phyloP scores from a whole-genome alignment of 805 yeast genomes.

The Metschnikowia baotianmanensis region DNA sequence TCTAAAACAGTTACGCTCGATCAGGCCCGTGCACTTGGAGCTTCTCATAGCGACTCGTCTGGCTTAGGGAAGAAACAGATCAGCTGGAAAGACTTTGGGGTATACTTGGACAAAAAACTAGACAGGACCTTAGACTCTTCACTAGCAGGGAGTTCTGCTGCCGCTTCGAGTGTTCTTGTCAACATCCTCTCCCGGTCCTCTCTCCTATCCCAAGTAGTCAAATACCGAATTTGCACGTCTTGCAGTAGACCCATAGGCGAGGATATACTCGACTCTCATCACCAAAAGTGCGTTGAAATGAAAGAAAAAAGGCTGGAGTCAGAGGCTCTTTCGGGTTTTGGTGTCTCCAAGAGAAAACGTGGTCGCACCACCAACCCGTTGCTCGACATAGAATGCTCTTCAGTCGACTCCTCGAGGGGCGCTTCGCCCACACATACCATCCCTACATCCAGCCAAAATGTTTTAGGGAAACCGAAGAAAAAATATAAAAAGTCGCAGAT shows the following conservation, averaged over 20 bases:
- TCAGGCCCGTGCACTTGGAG: conserved; percentile 16
- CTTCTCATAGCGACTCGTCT: conserved; percentile 4
- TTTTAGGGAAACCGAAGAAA: conserved; percentile 35
- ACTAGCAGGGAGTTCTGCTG: conserved; percentile 14
- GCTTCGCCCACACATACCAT: conserved; percentile 36
- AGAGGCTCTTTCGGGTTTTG: conserved; percentile 14
- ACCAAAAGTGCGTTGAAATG: conserved; percentile 38
- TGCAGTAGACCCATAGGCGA: conserved; percentile 43
- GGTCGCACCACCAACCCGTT: conserved; percentile 26
- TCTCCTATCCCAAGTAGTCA: conserved; percentile 32
- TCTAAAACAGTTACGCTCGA: conserved; percentile 18
- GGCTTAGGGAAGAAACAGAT: conserved; percentile 18
- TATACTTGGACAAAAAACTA: conserved; percentile 39
- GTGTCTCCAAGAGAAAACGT: conserved; percentile 26
- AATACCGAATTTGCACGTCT: conserved; percentile 38
- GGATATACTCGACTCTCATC: conserved; percentile 32
- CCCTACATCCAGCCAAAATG: conserved; percentile 20
- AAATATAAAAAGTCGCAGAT: conserved; percentile 44
- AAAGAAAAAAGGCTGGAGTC: conserved; percentile 29
- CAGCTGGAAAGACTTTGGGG: conserved; percentile 46
- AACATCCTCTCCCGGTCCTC: conserved; percentile 27
- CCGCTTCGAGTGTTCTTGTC: conserved; percentile 22
- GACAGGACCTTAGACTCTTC: conserved; percentile 26
- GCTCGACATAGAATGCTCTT: conserved; percentile 35
- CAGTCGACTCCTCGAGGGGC: conserved; percentile 40